phyloP scores from a whole-genome alignment of 306 rosid genomes.

The Citrullus colocynthis region DNA sequence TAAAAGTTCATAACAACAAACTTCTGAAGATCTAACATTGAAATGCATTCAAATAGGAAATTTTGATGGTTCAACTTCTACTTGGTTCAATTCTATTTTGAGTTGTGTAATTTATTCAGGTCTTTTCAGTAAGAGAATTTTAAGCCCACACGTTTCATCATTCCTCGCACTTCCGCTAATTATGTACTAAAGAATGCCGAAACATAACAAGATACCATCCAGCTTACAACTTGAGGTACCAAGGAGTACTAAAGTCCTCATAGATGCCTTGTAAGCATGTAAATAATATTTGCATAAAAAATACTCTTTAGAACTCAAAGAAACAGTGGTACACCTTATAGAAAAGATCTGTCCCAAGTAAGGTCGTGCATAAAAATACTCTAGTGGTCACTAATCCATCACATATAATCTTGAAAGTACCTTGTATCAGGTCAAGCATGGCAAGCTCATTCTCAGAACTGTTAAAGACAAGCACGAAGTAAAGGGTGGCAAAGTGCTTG shows the following conservation, averaged over 20 bases:
- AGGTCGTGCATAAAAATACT: background rate
- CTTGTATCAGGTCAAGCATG: slow-evolving; percentile 94
- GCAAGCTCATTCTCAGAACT: slow-evolving; percentile 96
- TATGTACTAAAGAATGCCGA: background rate
- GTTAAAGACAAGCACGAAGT: slow-evolving; percentile 76
- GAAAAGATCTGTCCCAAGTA: no score
- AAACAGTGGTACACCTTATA: no score
- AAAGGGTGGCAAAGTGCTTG: slow-evolving; percentile 88
- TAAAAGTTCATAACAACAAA: background rate
- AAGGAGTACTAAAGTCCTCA: background rate
- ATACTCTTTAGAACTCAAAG: background rate
- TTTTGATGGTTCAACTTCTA: background rate
- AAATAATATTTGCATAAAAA: background rate
- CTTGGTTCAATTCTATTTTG: background rate
- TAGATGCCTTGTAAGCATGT: background rate
- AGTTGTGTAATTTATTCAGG: background rate
- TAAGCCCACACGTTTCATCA: background rate
- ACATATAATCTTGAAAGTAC: slow-evolving; percentile 18
- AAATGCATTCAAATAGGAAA: background rate
- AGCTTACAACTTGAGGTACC: background rate
- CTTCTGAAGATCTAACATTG: background rate
- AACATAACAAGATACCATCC: background rate
- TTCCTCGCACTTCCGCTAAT: background rate
- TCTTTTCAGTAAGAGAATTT: background rate
- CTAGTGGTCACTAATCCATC: background rate